Evolutionary conservation across 2,329 filamentous ascomycete species (phyloP).

Genomic region (Chrysosporium queenslandicum): DNA sequence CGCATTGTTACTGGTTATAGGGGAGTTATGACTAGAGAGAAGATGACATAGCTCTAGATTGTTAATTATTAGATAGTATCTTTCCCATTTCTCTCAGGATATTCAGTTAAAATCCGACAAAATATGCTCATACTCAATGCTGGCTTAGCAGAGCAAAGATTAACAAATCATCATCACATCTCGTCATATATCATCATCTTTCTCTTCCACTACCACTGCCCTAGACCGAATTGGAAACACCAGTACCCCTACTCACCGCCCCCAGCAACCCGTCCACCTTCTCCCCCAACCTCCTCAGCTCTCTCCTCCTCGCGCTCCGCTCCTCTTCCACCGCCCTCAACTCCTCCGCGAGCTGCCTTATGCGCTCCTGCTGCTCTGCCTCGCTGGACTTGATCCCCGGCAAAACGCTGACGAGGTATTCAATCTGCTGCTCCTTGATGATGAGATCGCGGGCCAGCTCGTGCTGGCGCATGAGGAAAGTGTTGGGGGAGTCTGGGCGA

Average conservation of each 20-base stretch:
- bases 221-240: conserved; percentile 14
- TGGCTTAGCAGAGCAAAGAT: no score
- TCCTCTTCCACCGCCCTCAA: conserved; percentile 37
- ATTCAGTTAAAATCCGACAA: no score
- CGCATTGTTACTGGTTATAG: background rate
- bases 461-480: conserved; percentile 37
- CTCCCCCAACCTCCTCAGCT: conserved; percentile 34
- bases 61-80: no score
- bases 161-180: background rate
- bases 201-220: no score
- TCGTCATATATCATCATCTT: no score
- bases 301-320: conserved; percentile 33
- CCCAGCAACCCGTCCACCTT: conserved; percentile 37
- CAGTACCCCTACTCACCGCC: conserved; percentile 31
- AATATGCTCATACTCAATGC: no score
- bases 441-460: conserved; percentile 42
- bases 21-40: no score
- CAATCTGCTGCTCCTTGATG: conserved; percentile 43
- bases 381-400: conserved; percentile 39
- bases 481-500: conserved; percentile 32
- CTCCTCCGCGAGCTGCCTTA: conserved; percentile 36
- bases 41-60: no score
- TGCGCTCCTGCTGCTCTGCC: conserved; percentile 37
- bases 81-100: no score
- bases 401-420: conserved; percentile 38